Base-by-base conservation (phyloP, 2,329 filamentous ascomycete species). In the Sclerotinia subarctica region DNA sequence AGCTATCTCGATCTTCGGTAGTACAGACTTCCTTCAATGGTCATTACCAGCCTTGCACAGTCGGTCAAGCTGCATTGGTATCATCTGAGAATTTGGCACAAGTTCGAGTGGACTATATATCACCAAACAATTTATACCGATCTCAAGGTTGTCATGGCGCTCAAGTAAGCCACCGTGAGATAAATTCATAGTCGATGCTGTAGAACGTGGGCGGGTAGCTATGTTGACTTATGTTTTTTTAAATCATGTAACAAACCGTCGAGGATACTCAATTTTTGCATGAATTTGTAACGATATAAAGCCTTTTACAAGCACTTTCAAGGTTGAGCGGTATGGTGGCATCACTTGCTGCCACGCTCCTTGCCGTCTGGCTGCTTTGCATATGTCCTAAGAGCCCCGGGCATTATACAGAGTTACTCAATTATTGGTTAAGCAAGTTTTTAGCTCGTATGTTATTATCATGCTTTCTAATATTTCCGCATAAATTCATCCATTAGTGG, bases 301-400 rank as follows among this genome's bases (percentile, higher is more conserved):
- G 5, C 54, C 17, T 17, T 46, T 63, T n/a, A 32, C 13, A 54
- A 49, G 26, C 38, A 11, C 59, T 51, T 51, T 51, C 15, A 15
- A 13, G 38, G 21, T 38, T 51, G 38, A 47, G 3, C 29, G 11
- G 19, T 11, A 0, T 69, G 69, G 52, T 71, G 64, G 65, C 72
- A 68, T 69, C 35, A 67, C 66, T 62, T 69, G 68, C 63, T 71
- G 72, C 69, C 69, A 74, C 62, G 69, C 71, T 64, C 49, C 65
- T 65, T 49, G 46, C 24, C 26, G 21, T 54, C 46, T 52, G 68
- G 29, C 56, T 58, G 19, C 2, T 47, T 29, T 46, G 58, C 6
- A 35, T 15, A 46, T 26, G 24, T 59, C 47, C 54, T 21, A 44
- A 24, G 11, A 24, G 10, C n/a, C 17, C 47, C 38, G 8, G 44